Evolutionary conservation across 768 basidiomycete genomes (phyloP).

Genomic region (Trametes sanguinea): DNA sequence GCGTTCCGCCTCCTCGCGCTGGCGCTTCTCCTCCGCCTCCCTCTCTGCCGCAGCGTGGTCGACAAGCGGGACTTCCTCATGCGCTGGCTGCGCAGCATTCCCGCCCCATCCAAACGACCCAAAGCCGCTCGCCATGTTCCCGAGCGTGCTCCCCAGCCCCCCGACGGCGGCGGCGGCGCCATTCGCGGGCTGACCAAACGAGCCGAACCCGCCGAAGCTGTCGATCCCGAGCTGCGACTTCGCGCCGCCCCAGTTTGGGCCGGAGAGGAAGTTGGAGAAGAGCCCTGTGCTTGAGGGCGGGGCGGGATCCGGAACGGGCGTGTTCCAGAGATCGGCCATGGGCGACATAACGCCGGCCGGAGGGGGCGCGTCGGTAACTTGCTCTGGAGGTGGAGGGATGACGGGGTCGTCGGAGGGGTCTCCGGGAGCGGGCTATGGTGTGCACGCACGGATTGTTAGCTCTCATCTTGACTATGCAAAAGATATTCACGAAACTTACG

Average conservation of each 20-base stretch:
- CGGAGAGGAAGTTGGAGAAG: slow-evolving; percentile 25
- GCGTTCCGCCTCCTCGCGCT: slow-evolving; percentile 4
- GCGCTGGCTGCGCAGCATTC: slow-evolving; percentile 14
- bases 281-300: slow-evolving; percentile 15
- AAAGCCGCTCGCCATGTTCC: slow-evolving; percentile 10
- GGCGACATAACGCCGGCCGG: slow-evolving; percentile 17
- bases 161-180: slow-evolving; percentile 3
- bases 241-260: slow-evolving; percentile 11
- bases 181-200: slow-evolving; percentile 2
- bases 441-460: too few relatives aligned
- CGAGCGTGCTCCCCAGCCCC: slow-evolving; percentile 2
- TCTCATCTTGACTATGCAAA: too few relatives aligned
- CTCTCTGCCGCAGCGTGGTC: slow-evolving; percentile 22
- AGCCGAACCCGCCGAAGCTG: slow-evolving; percentile 7
- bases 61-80: slow-evolving; percentile 7
- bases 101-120: slow-evolving; percentile 5
- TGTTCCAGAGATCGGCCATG: slow-evolving; percentile 21
- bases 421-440: not conserved
- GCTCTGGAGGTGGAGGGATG: slow-evolving; percentile 16
- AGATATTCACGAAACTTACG: too few relatives aligned
- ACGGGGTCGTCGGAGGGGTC: slow-evolving; percentile 9
- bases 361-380: slow-evolving; percentile 1
- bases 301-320: slow-evolving; percentile 21
- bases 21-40: slow-evolving; percentile 24
- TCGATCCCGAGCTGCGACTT: slow-evolving; percentile 13